A percentile compares a stretch with the other conserved stretches of the same genome.
Evolutionary conservation across 306 rosid genomes (phyloP).

Genomic region (Sesbania bispinosa): DNA sequence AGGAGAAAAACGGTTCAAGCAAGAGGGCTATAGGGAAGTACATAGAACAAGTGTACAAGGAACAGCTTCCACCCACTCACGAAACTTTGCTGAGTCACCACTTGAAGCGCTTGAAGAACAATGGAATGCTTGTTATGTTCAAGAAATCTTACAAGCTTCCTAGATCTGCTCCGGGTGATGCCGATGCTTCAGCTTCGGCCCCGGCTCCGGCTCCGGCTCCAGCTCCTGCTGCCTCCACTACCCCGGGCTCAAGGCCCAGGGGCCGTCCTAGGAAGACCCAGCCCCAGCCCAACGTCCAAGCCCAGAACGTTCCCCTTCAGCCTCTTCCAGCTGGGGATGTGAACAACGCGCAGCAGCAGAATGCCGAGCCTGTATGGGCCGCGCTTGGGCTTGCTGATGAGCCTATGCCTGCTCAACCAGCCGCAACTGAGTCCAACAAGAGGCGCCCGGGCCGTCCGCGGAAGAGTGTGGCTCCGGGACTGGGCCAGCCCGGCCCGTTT

Average conservation of each 20-base stretch:
- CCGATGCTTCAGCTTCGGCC: too few species aligned
- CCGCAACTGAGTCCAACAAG: constrained; percentile 1
- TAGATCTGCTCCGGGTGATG: too few species aligned
- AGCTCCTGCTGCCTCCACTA: not conserved
- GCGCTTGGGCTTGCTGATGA: constrained; percentile 70
- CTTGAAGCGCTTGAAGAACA: constrained; percentile 60
- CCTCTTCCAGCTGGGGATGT: too few species aligned
- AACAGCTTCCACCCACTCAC: constrained; percentile 58
- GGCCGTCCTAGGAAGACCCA: constrained; percentile 72
- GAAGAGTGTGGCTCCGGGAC: not conserved
- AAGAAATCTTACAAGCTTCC: constrained; percentile 78
- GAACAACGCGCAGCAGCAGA: too few species aligned
- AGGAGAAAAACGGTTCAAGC: constrained; percentile 78
- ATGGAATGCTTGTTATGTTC: constrained; percentile 55
- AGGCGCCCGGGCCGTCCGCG: constrained; percentile 58
- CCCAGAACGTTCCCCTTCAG: not conserved
- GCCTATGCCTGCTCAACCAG: not conserved
- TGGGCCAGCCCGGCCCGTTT: constrained; percentile 8
- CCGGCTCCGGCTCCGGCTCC: too few species aligned
- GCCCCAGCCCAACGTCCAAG: not conserved
- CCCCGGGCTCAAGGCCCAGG: constrained; percentile 25
- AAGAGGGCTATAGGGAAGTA: constrained; percentile 71
- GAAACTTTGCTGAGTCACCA: constrained; percentile 60
- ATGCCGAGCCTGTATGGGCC: constrained; percentile 60
- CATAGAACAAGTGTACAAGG: constrained; percentile 59